Evolutionary conservation across 768 basidiomycete species (phyloP).

Genomic region (Roridomyces roridus): DNA sequence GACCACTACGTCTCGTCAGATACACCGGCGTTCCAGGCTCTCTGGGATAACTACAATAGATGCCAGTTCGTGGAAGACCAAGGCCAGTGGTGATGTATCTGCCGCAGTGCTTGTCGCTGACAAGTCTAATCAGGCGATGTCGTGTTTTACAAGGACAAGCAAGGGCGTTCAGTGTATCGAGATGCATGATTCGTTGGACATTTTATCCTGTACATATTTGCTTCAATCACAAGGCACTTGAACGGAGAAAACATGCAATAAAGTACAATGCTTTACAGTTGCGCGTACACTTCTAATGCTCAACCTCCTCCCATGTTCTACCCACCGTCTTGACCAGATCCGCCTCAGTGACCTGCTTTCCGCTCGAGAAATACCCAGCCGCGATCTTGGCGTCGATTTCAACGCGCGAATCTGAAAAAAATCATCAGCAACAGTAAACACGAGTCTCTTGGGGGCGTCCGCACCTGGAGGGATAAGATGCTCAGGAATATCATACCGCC

Average conservation of each 20-base stretch:
- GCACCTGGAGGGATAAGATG: not conserved
- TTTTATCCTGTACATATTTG: not conserved
- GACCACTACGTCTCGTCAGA: conserved; percentile 35
- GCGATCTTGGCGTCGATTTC: conserved; percentile 98
- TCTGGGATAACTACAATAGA: conserved; percentile 39
- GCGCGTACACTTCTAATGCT: conserved; percentile 57
- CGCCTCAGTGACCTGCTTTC: conserved; percentile 75
- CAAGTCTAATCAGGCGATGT: conserved; percentile 4
- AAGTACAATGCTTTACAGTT: not conserved
- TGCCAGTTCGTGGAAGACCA: conserved; percentile 43
- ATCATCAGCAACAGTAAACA: not conserved
- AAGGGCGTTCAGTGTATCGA: not conserved
- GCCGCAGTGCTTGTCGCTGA: not conserved
- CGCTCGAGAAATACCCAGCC: conserved; percentile 89
- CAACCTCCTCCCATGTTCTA: conserved; percentile 89
- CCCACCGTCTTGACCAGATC: conserved; percentile 89
- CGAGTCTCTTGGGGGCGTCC: no score
- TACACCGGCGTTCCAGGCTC: conserved; percentile 34
- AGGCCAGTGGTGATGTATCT: conserved; percentile 19
- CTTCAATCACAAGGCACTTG: no score
- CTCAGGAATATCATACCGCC: conserved; percentile 87
- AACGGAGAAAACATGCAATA: not conserved
- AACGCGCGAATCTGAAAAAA: conserved; percentile 74
- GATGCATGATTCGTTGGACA: not conserved
- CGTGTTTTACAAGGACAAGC: conserved; percentile 18